A percentile compares a stretch with the other conserved stretches of the same genome.
These are phyloP conservation scores for Pseudogymnoascus sp. DNA, from an alignment of 2,329 filamentous ascomycete genomes.

Conservation along the genomic window DNA sequence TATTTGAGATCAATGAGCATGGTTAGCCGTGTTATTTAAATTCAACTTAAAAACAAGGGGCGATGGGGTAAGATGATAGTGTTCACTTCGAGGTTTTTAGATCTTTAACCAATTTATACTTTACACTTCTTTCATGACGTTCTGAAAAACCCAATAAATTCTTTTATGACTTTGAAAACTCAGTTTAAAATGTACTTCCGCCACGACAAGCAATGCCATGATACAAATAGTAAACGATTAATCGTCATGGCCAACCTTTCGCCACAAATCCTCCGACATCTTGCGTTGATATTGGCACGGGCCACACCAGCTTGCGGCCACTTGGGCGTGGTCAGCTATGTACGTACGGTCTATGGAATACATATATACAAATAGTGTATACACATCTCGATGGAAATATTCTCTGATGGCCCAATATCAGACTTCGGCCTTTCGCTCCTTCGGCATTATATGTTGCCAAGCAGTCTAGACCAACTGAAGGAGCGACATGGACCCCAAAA, in stretches of 20 bases:
- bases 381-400: neutral
- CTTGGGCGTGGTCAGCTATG: neutral
- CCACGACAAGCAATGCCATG: neutral
- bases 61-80: neutral
- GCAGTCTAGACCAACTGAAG: neutral
- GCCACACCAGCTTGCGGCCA: neutral
- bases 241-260: no score
- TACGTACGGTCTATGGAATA: neutral
- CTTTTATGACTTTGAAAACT: neutral
- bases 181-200: conserved; percentile 14
- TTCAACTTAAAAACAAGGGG: neutral
- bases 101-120: neutral
- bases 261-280: no score
- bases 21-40: neutral
- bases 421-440: neutral
- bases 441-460: neutral
- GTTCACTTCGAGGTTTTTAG: neutral
- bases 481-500: neutral
- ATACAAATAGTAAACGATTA: no score
- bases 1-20: neutral
- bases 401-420: neutral
- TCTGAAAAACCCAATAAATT: neutral
- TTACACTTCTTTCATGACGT: neutral
- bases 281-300: no score
- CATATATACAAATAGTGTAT: neutral